Percentiles rank a stretch among this genome's conserved stretches.
These are phyloP conservation scores for Fusarium torulosum DNA, from an alignment of 2,329 filamentous ascomycete species.

Conservation along the genomic window DNA sequence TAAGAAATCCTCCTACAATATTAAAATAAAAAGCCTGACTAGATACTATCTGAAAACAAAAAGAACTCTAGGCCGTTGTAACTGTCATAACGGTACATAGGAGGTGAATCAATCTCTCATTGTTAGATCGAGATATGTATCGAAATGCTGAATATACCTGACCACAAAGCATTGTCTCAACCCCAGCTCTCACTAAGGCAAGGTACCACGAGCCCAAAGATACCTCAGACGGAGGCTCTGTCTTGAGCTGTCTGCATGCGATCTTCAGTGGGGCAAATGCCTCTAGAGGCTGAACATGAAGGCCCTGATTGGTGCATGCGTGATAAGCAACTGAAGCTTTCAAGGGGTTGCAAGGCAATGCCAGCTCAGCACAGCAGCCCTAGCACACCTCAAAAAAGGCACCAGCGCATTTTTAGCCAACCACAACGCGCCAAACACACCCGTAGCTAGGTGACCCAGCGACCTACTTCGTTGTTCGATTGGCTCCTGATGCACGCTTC, in stretches of 20 bases:
- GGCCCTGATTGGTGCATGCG: conserved; percentile 28
- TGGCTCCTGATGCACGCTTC: conserved; percentile 47
- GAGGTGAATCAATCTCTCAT: not conserved
- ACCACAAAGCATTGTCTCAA: not conserved
- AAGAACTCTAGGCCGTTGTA: not conserved
- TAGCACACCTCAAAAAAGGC: conserved; percentile 32
- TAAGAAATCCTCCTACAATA: not conserved
- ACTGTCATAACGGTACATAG: not conserved
- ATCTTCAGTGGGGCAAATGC: conserved; percentile 32
- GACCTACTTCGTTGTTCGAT: conserved; percentile 45
- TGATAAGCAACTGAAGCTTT: conserved; percentile 23
- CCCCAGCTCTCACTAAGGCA: conserved; percentile 37
- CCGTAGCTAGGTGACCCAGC: conserved; percentile 41
- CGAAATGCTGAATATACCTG: conserved; percentile 22
- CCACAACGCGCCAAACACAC: conserved; percentile 32
- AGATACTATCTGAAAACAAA: not conserved
- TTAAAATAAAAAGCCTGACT: not conserved
- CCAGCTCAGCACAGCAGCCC: conserved; percentile 45
- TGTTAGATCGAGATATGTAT: conserved; percentile 28
- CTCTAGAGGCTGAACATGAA: conserved; percentile 16
- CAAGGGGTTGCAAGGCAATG: conserved; percentile 41
- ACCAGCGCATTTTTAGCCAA: conserved; percentile 27
- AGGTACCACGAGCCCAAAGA: conserved; percentile 38
- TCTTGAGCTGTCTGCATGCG: conserved; percentile 31
- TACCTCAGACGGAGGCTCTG: conserved; percentile 42